Base-by-base conservation (phyloP, 768 basidiomycete species). In the Phallus indusiatus region DNA sequence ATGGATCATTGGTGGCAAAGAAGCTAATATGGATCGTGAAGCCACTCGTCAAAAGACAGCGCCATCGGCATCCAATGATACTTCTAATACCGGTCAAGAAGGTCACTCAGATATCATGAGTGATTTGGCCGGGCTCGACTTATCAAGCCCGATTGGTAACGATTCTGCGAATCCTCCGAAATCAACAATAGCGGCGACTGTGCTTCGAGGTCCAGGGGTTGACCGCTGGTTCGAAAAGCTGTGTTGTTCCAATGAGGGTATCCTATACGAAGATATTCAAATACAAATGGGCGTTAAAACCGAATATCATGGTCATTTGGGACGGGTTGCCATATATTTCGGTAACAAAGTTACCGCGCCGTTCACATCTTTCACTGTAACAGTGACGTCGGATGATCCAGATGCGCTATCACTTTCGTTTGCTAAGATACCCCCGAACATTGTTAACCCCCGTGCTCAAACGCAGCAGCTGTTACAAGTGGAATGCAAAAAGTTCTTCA, bases 211-310 rank as follows among this genome's bases (percentile, higher is more conserved):
- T 16, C 78, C 85, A n/a, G 82, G 85, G 65, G 78, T 95, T 47
- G 90, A 94, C 61, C 86, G 85, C 63, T 94, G 91, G 93, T 89
- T 86, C 68, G 85, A 89, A 63, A 89, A 90, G 64, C 78, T 98
- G 33, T 84, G 80, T 1, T 92, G 84, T 71, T 77, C 73, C 28
- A 69, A 79, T 16, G 96, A 98, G 62, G 96, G 96, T 49, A 84
- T 98, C 35, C 78, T 99, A 12, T 98, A 90, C 71, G 96, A 99
- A 71, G 95, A 98, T 65, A 82, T 90, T 9, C 91, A 95, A 71
- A 82, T 99, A 48, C 95, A 98, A 69, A 83, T 99, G 55, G 96
- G 96, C 35, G 72, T 98, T 75, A 99, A 98, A 75, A 93, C 94
- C 33, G 88, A 94, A 67, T 99, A 90, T 70, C 95, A 98, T 70